These are phyloP conservation scores for Ceratobasidium sp. DNA, from an alignment of 1,284 basidiomycete species.

Conservation along the genomic window DNA sequence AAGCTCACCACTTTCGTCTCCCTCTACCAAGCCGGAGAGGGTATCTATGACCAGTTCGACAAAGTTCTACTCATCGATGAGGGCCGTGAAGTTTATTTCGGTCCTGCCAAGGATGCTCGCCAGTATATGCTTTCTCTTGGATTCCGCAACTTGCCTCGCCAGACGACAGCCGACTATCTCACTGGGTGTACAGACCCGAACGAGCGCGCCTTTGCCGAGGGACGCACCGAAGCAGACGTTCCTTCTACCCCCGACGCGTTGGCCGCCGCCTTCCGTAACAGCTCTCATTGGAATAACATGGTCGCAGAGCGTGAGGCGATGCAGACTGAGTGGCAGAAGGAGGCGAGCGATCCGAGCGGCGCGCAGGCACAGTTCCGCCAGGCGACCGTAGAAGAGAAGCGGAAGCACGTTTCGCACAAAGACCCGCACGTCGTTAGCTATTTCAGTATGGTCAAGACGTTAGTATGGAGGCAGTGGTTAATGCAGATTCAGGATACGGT, in stretches of 20 bases:
- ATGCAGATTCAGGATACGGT: conserved; percentile 60
- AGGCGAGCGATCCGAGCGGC: conserved; percentile 75
- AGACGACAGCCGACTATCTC: conserved; percentile 64
- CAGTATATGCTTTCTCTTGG: conserved; percentile 66
- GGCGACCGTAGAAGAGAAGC: conserved; percentile 84
- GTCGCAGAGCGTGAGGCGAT: conserved; percentile 57
- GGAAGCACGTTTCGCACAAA: conserved; percentile 83
- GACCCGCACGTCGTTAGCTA: conserved; percentile 90
- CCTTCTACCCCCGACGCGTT: conserved; percentile 81
- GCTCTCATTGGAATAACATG: conserved; percentile 66
- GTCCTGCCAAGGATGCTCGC: conserved; percentile 64
- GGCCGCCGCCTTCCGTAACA: conserved; percentile 75
- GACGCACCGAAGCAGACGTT: conserved; percentile 72
- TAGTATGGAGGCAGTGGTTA: conserved; percentile 82
- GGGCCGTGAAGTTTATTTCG: conserved; percentile 67
- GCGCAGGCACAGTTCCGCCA: conserved; percentile 79
- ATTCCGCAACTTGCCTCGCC: conserved; percentile 59
- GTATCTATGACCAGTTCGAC: conserved; percentile 63
- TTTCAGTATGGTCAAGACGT: conserved; percentile 76
- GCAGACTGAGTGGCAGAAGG: conserved; percentile 72
- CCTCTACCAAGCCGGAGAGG: conserved; percentile 66
- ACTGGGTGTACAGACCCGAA: conserved; percentile 60
- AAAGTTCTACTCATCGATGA: conserved; percentile 65
- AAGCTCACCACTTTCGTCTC: conserved; percentile 61
- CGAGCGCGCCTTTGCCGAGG: conserved; percentile 77